These are phyloP conservation scores for Talaromyces borbonicus DNA, from an alignment of 495 filamentous ascomycete genomes.

Conservation along the genomic window DNA sequence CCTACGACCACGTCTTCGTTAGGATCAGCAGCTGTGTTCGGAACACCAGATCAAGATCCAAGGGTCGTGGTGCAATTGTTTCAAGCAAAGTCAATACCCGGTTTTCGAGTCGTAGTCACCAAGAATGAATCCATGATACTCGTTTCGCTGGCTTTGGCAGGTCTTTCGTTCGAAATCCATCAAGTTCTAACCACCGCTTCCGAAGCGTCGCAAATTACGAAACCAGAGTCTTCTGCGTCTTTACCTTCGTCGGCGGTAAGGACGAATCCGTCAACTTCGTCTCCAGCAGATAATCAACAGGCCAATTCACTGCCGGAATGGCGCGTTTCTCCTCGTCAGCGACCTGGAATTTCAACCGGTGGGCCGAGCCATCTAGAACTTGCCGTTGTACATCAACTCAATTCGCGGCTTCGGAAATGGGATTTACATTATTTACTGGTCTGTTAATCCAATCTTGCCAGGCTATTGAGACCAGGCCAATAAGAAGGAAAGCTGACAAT, in stretches of 20 bases:
- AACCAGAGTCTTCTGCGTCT: no score
- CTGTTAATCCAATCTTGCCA: no score
- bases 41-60: neutral
- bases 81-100: conserved; percentile 16
- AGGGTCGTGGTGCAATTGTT: conserved; percentile 23
- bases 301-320: conserved; percentile 19
- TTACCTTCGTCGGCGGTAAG: no score
- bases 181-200: conserved; percentile 12
- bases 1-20: neutral
- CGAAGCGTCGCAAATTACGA: neutral
- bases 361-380: conserved; percentile 23
- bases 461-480: no score
- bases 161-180: conserved; percentile 25
- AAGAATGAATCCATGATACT: conserved; percentile 18
- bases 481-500: no score
- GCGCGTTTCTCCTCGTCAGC: conserved; percentile 20
- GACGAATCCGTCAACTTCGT: no score
- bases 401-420: conserved; percentile 30
- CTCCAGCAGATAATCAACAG: neutral
- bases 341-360: conserved; percentile 9
- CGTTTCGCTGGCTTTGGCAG: conserved; percentile 24
- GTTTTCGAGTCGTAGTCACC: conserved; percentile 19
- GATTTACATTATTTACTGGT: conserved; percentile 34
- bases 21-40: neutral
- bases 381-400: conserved; percentile 25